Evolutionary conservation across 192 early-diverging fungal genomes (phyloP), one percentile per base, ranked within the genome.

Genomic region (Powellomyces hirtus): DNA sequence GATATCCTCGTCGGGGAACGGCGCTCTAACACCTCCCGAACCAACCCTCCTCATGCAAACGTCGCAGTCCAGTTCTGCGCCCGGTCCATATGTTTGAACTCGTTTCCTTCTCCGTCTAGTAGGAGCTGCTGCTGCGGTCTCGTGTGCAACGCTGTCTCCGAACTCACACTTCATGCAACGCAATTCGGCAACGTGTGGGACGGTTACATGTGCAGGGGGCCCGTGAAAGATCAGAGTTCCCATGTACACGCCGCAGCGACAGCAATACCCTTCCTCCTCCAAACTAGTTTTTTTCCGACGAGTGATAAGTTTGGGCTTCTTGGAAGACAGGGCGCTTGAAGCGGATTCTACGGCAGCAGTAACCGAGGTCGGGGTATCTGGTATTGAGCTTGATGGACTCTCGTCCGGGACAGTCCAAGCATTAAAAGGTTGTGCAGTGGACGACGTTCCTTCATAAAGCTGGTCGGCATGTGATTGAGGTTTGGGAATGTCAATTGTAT

Each of bases 41-140:
- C 64, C 70, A 27, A 71, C 44, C 18, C 36, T 59, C n/a, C 62
- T n/a, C 59, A 22, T 71, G 38, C 70, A 71, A n/a, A 71, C 70
- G 10, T 71, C 70, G 50, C 70, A 71, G 27, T 71, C 46, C 10
- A 71, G 2, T 22, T 22, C 36, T 18, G 40, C 67, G 38, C 38
- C 67, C 16, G 40, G 37, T 34, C 67, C 58, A n/a, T 69, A 26
- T 7, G 30, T 57, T 33, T 37, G 33, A 36, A 56, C 51, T 18
- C 52, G 13, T 38, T 57, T 66, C 26, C 52, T 38, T 36, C 64
- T 24, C 14, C 30, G 13, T n/a, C 52, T 14, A 2, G 64, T 18
- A 16, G 27, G 27, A 11, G 64, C 20, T 10, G 35, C 31, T 1
- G 52, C 35, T 2, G 31, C 49, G 16, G 31, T 37, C 36, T 30